phyloP scores from a whole-genome alignment of 305 asterid genomes.

The Fraxinus nigra region DNA sequence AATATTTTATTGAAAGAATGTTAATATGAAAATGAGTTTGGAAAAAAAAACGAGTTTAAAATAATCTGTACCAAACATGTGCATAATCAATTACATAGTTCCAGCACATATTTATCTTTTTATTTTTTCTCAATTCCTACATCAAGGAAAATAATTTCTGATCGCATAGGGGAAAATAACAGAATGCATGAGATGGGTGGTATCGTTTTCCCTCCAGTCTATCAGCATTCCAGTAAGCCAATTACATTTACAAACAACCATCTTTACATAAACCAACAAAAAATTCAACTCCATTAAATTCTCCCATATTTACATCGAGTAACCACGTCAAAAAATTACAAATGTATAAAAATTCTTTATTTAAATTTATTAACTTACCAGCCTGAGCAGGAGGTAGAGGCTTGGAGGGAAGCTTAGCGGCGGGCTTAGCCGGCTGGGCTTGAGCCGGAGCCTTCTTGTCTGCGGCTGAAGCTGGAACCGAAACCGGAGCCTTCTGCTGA shows the following conservation, averaged over 20 bases:
- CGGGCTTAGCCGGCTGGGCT: conserved; percentile 32
- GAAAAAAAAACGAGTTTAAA: neutral
- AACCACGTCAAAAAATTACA: neutral
- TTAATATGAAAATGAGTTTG: neutral
- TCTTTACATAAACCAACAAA: neutral
- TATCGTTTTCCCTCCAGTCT: neutral
- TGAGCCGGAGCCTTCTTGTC: conserved; percentile 30
- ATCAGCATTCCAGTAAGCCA: neutral
- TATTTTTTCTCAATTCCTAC: neutral
- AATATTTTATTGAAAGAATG: neutral
- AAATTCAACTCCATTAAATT: neutral
- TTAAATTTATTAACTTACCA: conserved; percentile 23
- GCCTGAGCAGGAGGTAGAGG: conserved; percentile 57
- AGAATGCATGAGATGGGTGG: neutral
- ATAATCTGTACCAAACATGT: neutral
- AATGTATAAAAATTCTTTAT: neutral
- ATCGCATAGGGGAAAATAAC: neutral
- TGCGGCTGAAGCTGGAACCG: conserved; percentile 17
- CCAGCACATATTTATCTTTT: neutral
- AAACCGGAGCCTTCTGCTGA: conserved; percentile 31
- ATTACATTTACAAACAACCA: neutral
- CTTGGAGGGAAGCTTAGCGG: conserved; percentile 56
- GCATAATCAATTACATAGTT: neutral
- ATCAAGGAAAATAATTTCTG: neutral
- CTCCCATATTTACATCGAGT: neutral